Base-by-base conservation (phyloP, 257 asterid genomes). In the Salvia hispanica region DNA sequence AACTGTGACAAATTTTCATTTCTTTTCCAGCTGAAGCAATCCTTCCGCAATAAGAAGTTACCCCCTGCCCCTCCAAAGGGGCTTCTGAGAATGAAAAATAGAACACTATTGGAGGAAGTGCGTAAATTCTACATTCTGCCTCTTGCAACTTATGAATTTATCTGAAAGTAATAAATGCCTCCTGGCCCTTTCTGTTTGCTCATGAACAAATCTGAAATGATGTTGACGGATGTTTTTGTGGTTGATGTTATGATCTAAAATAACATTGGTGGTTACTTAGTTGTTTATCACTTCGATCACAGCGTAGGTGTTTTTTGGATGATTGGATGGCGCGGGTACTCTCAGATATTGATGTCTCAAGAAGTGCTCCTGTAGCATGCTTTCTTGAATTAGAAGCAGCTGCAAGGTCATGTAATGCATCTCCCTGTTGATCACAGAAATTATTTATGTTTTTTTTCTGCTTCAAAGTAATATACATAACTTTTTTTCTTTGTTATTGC, bases 351-450 rank as follows among this genome's bases (percentile, higher is more conserved):
- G 92, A 86, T 71, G 46, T 86, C 64, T 89, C 95, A 65, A 78
- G 90, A 80, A 89, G 95, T 74, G 84, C 74, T 72, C 71, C 79
- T 33, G 68, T 85, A 58, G 95, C 88, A 48, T 83, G 76, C 76
- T 89, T 86, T 83, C 91, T 89, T 62, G 95, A 89, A 71, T 82
- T 89, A 63, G 96, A 89, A 81, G 92, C 87, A n/a, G 90, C 89
- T 75, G 92, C 84, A 72, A 81, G 96, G 74, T 81, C 86, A 25
- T 68, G 95, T 89, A 39, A 83, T 64, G 96, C 76, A 73, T 75
- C 84, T 69, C 70, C 81, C 50, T 52, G 62, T 63, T 70, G 15
- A 13, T 74, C 47, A 25, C 21, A 10, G 28, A 11, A n/a, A 8
- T 46, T 69, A 40, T 55, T 43, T 51, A 3, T 48, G 37, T 12